Base-by-base conservation (phyloP, 805 yeast species). In the Hanseniaspora jakobsenii region DNA sequence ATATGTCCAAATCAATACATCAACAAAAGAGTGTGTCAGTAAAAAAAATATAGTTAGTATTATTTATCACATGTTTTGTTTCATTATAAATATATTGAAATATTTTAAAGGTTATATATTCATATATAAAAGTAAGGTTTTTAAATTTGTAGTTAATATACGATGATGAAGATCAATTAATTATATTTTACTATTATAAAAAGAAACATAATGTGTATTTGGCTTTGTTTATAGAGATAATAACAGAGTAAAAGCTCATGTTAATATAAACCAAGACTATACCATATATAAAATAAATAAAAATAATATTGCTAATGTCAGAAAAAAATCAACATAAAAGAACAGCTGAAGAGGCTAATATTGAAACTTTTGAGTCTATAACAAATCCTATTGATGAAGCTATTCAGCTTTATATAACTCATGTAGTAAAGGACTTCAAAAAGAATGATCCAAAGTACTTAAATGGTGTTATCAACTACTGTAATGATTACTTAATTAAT, bases 391-490 rank as follows among this genome's bases (percentile, higher is more conserved):
- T 42, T 16, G 46, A 42, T n/a, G 46, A 42, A 28, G 39, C 29
- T 12, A 21, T 42, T 22, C 46, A 42, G 21, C 18, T 42, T 12
- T 42, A 42, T 32, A 35, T 35, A 31, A 28, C 46, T 13, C 46
- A 42, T 35, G 39, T 42, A 6, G 9, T 35, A 5, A 42, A 35
- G 9, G 37, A 42, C 18, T 28, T 29, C 14, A 42, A 35, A 22
- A 31, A 29, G 23, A 42, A 21, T 12, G 39, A 42, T 12, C 46
- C 46, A 6, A 42, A 36, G 13, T 35, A 28, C 16, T 35, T 42
- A 16, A 42, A 42, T 29, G 46, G 46, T 29, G 46, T 42, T 16
- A 35, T 42, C 14, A 42, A 42, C 36, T 42, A 42, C 17, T 42
- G 46, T 22, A 42, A 42, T 16, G 46, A 42, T 23, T 42, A 34